Base-by-base conservation (phyloP, 2,329 filamentous ascomycete genomes). In the Leptographium flavum region DNA sequence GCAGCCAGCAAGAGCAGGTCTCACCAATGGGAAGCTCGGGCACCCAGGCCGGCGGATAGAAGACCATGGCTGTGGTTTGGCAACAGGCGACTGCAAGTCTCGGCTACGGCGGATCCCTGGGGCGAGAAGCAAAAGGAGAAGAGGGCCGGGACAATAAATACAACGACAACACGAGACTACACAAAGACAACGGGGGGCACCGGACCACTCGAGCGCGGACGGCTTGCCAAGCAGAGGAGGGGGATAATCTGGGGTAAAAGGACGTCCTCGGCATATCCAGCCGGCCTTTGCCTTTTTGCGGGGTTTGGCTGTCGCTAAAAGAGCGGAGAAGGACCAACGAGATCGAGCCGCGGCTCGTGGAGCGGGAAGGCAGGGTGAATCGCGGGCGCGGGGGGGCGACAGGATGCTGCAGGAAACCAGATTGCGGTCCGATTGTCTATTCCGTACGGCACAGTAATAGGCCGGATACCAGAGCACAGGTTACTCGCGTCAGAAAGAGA, bases 11-110 rank as follows among this genome's bases (percentile, higher is more conserved):
- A 15, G 19, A 32, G 37, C 37, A 39, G 23, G 17, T 11, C 63
- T 55, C 58, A 74, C 71, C 65, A 13, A 68, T 64, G n/a, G 76
- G 71, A 23, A 83, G 67, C 54, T 68, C 60, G 5, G 77, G 76
- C 22, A 75, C 70, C 71, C 75, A 81, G 54, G 71, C 60, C 9
- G 79, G 77, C 46, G 80, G 65, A 43, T 66, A 60, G 60, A 84
- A 84, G 41, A 71, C 67, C 69, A 72, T 73, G n/a, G 3, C 13
- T 17, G 21, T 4, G 21, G 15, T 9, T 9, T 11, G 33, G 11
- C 9, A n/a, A 21, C 14, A 35, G 17, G 32, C 25, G 36, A 22
- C n/a, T n/a, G 19, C 27, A 31, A 22, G n/a, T 3, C 5, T 19
- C 19, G 23, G 23, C 17, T n/a, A 28, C n/a, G 31, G 21, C 3